Base-by-base conservation (phyloP, 2,329 filamentous ascomycete genomes). In the Phialophora verrucosa region DNA sequence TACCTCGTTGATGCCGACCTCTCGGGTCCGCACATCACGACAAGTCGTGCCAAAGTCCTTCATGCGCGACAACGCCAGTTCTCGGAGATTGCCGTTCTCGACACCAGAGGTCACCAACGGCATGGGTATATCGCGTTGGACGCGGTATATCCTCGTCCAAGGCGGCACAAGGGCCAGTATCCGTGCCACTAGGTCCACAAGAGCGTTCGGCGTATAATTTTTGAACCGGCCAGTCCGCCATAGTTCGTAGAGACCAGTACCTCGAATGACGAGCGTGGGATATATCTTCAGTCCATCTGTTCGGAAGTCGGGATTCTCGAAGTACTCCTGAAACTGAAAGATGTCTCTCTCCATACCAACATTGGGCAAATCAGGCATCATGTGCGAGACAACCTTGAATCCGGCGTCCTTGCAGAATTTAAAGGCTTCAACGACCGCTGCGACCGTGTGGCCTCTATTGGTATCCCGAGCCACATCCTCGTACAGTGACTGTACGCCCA, bases 41-140 rank as follows among this genome's bases (percentile, higher is more conserved):
- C 96, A 99, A 0, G 92, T 92, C 0, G 95, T 99, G 58, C 96
- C 96, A 73, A 99, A 98, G 77, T 99, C 95, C 79, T 97, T 97
- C 96, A 99, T 99, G 25, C 95, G 86, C n/a, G 93, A 93, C 63
- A 99, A 83, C 0, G 95, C 94, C 57, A 99, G 83, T 78, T 99
- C 95, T 69, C 95, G 89, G 47, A 99, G 82, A 76, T 99, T 99
- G 68, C 95, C 95, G 73, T 99, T 99, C 80, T 99, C 95, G 0
- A 99, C 95, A 49, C 95, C 95, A 0, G 94, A 96, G 0, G 95
- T 98, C n/a, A 99, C 96, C 27, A 99, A 85, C 0, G 95, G 95
- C 95, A 99, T 99, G n/a, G 95, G 95, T 65, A 99, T 99, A 80
- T 99, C 95, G 77, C 95, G 89, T 82, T 99, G 95, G 0, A 99